Base-by-base conservation (phyloP, 2,329 filamentous ascomycete genomes). In the Coniella lustricola region DNA sequence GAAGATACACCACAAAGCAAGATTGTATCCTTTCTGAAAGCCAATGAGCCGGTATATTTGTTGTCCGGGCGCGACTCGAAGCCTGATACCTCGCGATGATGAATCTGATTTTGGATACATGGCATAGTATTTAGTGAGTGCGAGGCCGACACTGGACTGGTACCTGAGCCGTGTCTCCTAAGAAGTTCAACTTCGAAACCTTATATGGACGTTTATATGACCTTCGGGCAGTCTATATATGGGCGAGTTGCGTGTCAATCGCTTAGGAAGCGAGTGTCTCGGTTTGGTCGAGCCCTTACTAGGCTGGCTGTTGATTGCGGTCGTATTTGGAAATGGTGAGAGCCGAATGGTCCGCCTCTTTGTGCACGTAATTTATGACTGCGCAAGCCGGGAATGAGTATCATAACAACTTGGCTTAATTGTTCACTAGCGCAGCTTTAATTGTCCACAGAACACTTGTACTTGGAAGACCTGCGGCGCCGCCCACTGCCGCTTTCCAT, bases 1-100 rank as follows among this genome's bases (percentile, higher is more conserved):
- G 44, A 76, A 71, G 42, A 78, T 61, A 52, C 73, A 62, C 60
- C 71, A 82, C 2, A 82, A 65, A 33, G 66, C 54, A 54, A 82
- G 79, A 59, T 79, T 82, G 66, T 80, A 81, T 32, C 67, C 68
- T 56, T 75, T 76, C 2, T 64, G 60, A 64, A 83, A 83, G 42
- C 79, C 79, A 21, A 81, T 50, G 3, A 68, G 63, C 37, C 65
- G 62, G 57, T 73, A 75, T 16, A 75, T 40, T 42, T 63, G 67
- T 22, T 61, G 56, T 56, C 44, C 34, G 3, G 21, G 31, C 13
- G 16, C 4, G 16, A 32, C 3, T 3, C 47, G n/a, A 20, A 7
- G 25, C 34, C 31, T 32, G 14, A 16, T 16, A n/a, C 32, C 16
- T 13, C 12, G 14, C 25, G 29, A 14, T n/a, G 37, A 41, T 14